Percentiles rank a stretch among this genome's conserved stretches.
Conservation (phyloP, 106 monocot genomes). For the Dendrobium officinale region DNA sequence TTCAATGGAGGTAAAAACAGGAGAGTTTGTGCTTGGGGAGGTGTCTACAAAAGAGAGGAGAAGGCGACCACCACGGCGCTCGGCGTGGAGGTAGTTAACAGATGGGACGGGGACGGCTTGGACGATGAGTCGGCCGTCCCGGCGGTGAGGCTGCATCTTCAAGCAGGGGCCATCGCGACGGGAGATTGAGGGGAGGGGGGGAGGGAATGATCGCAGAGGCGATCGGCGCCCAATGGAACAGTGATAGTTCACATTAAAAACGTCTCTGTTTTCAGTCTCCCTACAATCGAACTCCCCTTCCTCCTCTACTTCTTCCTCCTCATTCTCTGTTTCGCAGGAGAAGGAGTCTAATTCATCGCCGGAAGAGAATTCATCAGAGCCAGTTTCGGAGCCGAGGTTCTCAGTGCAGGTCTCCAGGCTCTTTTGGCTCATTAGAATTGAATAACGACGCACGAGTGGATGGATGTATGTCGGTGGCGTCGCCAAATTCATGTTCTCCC, state of each 20-base stretch:
- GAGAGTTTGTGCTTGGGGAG: conserved; percentile 4
- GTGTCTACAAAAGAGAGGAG: conserved; percentile 75
- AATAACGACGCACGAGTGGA: conserved; percentile 41
- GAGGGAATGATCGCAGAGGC: conserved; percentile 44
- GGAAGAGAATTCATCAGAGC: conserved; percentile 55
- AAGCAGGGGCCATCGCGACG: conserved; percentile 69
- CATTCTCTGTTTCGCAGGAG: conserved; percentile 5
- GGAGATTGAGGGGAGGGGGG: conserved; percentile 75
- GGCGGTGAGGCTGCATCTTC: conserved; percentile 62
- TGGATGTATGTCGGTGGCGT: conserved; percentile 45
- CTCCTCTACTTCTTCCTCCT: background rate
- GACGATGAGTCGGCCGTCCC: conserved; percentile 74
- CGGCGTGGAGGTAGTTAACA: conserved; percentile 77
- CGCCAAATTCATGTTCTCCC: conserved; percentile 1
- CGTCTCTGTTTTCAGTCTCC: conserved; percentile 14
- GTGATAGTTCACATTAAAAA: conserved; percentile 77
- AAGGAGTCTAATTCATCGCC: conserved; percentile 16
- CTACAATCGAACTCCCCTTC: background rate
- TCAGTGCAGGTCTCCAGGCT: conserved; percentile 94
- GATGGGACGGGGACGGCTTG: conserved; percentile 74
- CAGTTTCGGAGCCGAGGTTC: conserved; percentile 85
- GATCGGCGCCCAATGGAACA: conserved; percentile 49
- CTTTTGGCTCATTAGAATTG: conserved; percentile 61
- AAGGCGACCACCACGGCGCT: conserved; percentile 67
- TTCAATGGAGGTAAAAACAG: background rate